phyloP scores from a whole-genome alignment of 106 monocot genomes.

The Dendrobium nobile region DNA sequence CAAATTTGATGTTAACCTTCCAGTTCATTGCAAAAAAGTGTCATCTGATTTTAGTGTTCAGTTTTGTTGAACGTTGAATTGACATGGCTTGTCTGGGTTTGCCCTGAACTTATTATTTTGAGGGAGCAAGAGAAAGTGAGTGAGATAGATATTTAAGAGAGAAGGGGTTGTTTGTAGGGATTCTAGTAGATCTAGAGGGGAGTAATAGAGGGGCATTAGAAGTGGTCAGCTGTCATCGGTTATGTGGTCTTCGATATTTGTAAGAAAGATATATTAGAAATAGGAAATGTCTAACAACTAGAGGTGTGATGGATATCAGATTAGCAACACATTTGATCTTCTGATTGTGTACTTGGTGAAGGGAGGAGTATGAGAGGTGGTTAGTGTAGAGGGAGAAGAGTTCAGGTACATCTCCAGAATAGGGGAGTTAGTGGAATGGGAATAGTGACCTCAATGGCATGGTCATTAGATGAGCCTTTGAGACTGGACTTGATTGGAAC shows the following conservation, averaged over 20 bases:
- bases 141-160: not conserved
- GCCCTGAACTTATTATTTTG: not conserved
- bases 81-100: not conserved
- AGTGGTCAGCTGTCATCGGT: not conserved
- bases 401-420: not conserved
- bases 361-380: not conserved
- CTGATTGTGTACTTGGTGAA: not conserved
- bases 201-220: not conserved
- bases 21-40: not conserved
- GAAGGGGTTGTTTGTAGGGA: not conserved
- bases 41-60: not conserved
- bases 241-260: not conserved
- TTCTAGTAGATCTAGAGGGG: not conserved
- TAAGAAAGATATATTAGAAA: not conserved
- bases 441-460: not conserved
- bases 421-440: not conserved
- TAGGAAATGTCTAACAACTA: not conserved
- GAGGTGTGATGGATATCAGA: not conserved
- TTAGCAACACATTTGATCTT: not conserved
- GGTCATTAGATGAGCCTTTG: not conserved
- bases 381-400: not conserved
- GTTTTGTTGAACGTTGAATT: not conserved
- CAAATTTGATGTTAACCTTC: not conserved
- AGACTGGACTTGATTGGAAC: not conserved
- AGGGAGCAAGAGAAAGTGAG: not conserved